Evolutionary conservation across 306 rosid species (phyloP), one percentile per base, ranked within the genome.

Genomic region (Lupinus albus): DNA sequence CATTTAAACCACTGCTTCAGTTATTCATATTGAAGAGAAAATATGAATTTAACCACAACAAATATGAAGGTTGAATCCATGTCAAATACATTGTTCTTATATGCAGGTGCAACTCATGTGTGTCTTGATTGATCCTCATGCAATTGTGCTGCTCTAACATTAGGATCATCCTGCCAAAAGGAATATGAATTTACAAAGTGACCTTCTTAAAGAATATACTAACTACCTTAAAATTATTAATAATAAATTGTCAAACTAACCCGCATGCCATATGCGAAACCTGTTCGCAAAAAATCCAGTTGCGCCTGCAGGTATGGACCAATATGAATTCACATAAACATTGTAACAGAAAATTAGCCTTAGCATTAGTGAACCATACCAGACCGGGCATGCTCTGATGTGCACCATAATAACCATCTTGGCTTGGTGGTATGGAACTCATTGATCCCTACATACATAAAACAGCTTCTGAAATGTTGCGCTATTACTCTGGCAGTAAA

Each of bases 111-210:
- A 33, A 70, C 39, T 84, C 83, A 93, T 13, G 88, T 87, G 55
- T 90, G 99, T 70, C 99, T 88, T 47, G 99, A 83, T 69, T 93
- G 87, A 79, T 93, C 99, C 63, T 93, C 96, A 16, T 93, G 99
- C 86, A 93, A 78, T 50, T 92, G 85, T 32, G 91, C 69, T n/a
- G 97, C 76, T 84, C 99, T 87, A 47, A 88, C 97, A 63, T 81
- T 88, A 45, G 97, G 82, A 73, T 90, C 99, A 54, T 93, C 99
- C 97, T 93, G 91, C 72, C 71, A 88, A 33, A 41, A 57, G 66
- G 55, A 60, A 79, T 12, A 13, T 77, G 42, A 21, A 6, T 68
- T 61, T 59, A 72, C 38, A 32, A 41, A 73, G 62, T 75, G 38
- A 47, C 33, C 39, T 38, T 30, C 14, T 11, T 13, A 44, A 68